Percentiles rank a stretch among this genome's conserved stretches.
Conservation (phyloP, 352 stramenopile genomes). For the Globisporangium uncinulatum region DNA sequence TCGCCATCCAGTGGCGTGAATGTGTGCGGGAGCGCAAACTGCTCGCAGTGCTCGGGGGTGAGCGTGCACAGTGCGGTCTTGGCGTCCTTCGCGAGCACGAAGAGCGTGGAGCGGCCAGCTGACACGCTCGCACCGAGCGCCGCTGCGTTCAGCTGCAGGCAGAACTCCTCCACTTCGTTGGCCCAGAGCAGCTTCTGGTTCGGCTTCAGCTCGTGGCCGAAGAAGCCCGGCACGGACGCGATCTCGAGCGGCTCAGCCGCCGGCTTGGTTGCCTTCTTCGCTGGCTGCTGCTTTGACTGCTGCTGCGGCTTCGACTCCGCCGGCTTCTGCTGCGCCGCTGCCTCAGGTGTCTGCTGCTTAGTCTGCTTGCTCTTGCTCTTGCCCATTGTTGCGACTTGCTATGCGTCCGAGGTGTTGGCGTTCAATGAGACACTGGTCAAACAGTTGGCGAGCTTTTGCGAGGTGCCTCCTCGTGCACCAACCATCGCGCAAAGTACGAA, state of each 20-base stretch:
- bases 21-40: conserved; percentile 75
- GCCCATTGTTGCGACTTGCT: conserved; percentile 5
- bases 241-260: conserved; percentile 24
- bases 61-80: conserved; percentile 80
- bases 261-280: conserved; percentile 5
- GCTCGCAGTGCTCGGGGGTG: conserved; percentile 43
- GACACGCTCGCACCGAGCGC: conserved; percentile 49
- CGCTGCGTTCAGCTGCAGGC: conserved; percentile 70
- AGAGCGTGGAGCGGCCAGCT: conserved; percentile 67
- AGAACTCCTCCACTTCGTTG: conserved; percentile 74
- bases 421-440: neutral
- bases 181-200: conserved; percentile 58
- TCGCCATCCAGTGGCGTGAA: conserved; percentile 73
- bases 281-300: conserved; percentile 3
- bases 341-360: neutral
- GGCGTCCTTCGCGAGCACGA: conserved; percentile 52
- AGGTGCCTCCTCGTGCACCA: no score
- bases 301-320: neutral
- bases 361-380: conserved; percentile 11
- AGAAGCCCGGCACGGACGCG: conserved; percentile 65
- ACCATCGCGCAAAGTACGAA: no score
- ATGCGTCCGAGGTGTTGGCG: neutral
- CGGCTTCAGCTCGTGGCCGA: conserved; percentile 62
- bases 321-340: neutral
- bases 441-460: no score